Evolutionary conservation across 768 basidiomycete genomes (phyloP).

Genomic region (Cubamyces sp.): DNA sequence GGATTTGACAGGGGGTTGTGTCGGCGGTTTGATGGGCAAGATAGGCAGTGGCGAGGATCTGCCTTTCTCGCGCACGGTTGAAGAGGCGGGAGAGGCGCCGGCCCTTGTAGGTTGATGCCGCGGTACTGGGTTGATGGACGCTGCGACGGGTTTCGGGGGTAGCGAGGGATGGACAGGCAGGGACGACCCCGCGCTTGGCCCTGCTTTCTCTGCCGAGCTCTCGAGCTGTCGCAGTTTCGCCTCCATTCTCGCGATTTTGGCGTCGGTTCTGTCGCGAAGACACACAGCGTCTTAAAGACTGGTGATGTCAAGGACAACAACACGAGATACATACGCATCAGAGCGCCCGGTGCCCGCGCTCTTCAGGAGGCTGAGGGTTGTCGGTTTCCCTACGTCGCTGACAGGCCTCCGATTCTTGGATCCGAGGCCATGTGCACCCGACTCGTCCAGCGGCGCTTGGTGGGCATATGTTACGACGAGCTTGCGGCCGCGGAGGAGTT

Average conservation of each 20-base stretch:
- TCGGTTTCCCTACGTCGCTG: conserved; percentile 70
- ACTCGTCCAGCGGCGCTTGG: conserved; percentile 63
- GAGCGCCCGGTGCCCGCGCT: conserved; percentile 54
- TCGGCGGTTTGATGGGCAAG: conserved; percentile 18
- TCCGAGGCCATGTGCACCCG: conserved; percentile 21
- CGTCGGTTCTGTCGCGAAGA: conserved; percentile 60
- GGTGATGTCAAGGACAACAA: background rate
- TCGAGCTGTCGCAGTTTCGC: conserved; percentile 90
- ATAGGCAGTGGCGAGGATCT: conserved; percentile 14
- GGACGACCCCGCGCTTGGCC: conserved; percentile 18
- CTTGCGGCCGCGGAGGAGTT: conserved; percentile 84
- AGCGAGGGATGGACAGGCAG: conserved; percentile 27
- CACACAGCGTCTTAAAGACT: background rate
- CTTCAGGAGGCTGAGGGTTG: conserved; percentile 88
- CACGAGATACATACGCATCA: conserved; percentile 42
- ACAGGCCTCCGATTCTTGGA: conserved; percentile 44
- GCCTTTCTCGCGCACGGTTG: background rate
- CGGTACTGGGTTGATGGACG: conserved; percentile 3
- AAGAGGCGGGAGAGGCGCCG: background rate
- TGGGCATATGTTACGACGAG: conserved; percentile 91
- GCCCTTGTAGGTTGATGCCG: conserved; percentile 12
- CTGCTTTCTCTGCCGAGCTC: conserved; percentile 24
- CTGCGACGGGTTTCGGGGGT: conserved; percentile 37
- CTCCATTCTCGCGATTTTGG: conserved; percentile 95
- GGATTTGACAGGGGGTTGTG: background rate